phyloP scores from a whole-genome alignment of 73 alveolate genomes.

The Paramecium octaurelia region DNA sequence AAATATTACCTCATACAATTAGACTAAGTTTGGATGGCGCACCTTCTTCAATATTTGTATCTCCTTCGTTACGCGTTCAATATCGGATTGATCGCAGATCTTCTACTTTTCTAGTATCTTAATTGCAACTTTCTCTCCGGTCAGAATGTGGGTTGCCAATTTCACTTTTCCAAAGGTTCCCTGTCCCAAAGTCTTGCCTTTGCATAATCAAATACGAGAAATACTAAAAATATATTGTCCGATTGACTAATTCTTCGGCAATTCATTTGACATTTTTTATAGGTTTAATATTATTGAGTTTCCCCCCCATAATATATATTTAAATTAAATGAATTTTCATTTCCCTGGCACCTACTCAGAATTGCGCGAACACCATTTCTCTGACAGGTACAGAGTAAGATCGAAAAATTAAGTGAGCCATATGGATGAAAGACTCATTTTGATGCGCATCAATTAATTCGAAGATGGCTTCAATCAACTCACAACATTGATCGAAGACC shows the following conservation, averaged over 20 bases:
- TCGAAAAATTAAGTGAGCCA: neutral
- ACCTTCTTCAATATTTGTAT: slow-evolving; percentile 87
- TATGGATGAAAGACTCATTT: neutral
- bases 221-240: slow-evolving; percentile 7
- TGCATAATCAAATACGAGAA: neutral
- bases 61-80: slow-evolving; percentile 93
- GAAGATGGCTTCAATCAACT: neutral
- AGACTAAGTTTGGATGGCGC: slow-evolving; percentile 87
- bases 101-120: slow-evolving; percentile 77
- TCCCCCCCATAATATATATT: neutral
- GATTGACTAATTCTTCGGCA: neutral
- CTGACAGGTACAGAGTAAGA: neutral
- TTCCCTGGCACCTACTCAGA: neutral
- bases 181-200: slow-evolving; percentile 71
- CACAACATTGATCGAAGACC: neutral
- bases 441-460: neutral
- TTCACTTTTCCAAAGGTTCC: slow-evolving; percentile 86
- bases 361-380: neutral
- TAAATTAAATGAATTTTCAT: neutral
- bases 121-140: slow-evolving; percentile 88
- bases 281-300: neutral
- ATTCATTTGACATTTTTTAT: neutral
- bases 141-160: slow-evolving; percentile 74
- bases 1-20: slow-evolving; percentile 75
- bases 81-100: slow-evolving; percentile 81